These are phyloP conservation scores for Gypsophila paniculata DNA, from an alignment of 179 eudicot genomes.

Conservation along the genomic window DNA sequence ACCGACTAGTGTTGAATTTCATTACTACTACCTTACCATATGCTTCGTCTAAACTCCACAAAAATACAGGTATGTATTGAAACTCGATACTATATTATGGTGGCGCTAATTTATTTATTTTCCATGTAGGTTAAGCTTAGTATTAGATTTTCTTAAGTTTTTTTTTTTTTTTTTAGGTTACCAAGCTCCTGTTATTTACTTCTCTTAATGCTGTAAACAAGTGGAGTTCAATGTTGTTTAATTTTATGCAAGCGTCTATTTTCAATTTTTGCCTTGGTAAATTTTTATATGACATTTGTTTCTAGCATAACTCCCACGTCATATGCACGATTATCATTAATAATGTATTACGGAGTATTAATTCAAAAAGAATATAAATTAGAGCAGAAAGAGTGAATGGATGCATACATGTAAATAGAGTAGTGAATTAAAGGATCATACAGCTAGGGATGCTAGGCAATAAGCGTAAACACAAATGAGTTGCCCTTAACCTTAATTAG, in stretches of 20 bases:
- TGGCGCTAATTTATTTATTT: background rate
- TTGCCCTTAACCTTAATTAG: too few relatives aligned
- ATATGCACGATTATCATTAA: too few relatives aligned
- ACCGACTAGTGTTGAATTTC: background rate
- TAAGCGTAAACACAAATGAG: too few relatives aligned
- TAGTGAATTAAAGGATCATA: too few relatives aligned
- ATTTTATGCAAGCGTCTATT: background rate
- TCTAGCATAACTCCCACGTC: background rate
- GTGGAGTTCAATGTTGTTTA: background rate
- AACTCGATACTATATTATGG: background rate
- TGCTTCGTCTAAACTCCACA: background rate
- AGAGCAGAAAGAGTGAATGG: too few relatives aligned
- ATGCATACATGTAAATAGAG: too few relatives aligned
- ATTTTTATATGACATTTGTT: background rate
- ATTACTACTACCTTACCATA: background rate
- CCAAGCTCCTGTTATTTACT: background rate
- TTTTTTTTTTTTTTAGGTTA: background rate
- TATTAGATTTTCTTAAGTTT: background rate
- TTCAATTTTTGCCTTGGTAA: background rate
- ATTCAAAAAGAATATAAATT: too few relatives aligned
- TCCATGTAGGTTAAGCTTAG: background rate
- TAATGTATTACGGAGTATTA: too few relatives aligned
- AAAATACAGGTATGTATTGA: background rate
- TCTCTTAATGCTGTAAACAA: background rate
- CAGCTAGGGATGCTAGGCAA: too few relatives aligned